Evolutionary conservation across 805 yeast species (phyloP), one percentile per base, ranked within the genome.

Genomic region (Grigorovia humatica): DNA sequence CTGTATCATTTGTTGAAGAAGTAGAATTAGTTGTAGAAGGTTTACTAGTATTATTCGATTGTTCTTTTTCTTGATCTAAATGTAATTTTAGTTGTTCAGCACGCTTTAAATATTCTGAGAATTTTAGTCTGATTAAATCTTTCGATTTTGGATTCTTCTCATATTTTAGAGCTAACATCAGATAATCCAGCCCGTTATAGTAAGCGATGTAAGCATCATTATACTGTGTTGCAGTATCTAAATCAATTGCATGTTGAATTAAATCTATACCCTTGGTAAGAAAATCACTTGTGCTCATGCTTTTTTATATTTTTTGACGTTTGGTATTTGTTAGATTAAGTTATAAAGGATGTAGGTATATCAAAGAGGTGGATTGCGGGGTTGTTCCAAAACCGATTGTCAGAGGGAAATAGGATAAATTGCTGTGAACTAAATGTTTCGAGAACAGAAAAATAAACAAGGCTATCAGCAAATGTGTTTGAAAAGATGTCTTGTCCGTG

Each of bases 11-110:
- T 9, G 46, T 44, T 66, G 77, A 23, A 23, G 27, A 23, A 23
- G 6, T 4, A 23, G 27, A 23, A 23, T 23, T 23, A 23, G 27
- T 23, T 23, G 27, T 23, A 23, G 27, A 23, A 23, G 27, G 79
- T 2, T 81, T 77, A 43, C 27, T 46, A 13, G 70, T 69, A 48
- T 78, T 81, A 4, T 62, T 76, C 48, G 68, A 67, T 71, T 81
- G 83, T 57, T 86, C 95, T 58, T 61, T 76, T 49, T 70, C 73
- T 68, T 82, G 83, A 56, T 88, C 96, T 52, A 93, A 73, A 65
- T 88, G 95, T 46, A 85, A 88, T 66, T 93, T 91, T 61, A 93
- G 73, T 65, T 88, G 95, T 70, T 93, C 99, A 0, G 99, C 99
- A 52, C 99, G 74, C 6, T 89, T 77, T 63, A 93, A 70, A 67